Evolutionary conservation across 768 basidiomycete genomes (phyloP), one percentile per base, ranked within the genome.

Genomic region (Collybiopsis confluens): DNA sequence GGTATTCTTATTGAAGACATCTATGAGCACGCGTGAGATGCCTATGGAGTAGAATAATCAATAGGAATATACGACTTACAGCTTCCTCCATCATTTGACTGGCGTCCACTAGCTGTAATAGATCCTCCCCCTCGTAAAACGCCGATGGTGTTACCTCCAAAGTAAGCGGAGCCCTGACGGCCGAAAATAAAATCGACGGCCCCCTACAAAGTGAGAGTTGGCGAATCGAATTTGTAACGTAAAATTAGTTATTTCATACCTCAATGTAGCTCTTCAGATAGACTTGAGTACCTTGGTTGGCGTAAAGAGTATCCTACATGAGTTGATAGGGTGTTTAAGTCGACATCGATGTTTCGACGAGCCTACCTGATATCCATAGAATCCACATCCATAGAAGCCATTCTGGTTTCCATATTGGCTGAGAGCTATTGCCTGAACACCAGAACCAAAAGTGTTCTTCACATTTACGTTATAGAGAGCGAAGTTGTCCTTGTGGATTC

Each of bases 161-260:
- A 80, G 62, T 73, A 80, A 1, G 76, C 77, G 37, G 65, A 63
- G 4, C 73, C 74, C 36, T 43, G 49, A 33, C 71, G 73, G 11
- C 79, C 79, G 54, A 79, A 80, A 44, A 80, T 78, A 55, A 81
- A 81, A 56, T 81, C 78, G 1, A 67, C 67, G 0, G 76, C 77
- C 30, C 77, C 78, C 75, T 79, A 18, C 7, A n/a, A n/a, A n/a
- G n/a, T n/a, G n/a, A n/a, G n/a, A n/a, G n/a, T 18, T n/a, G 16
- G 35, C 35, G 35, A n/a, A n/a, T n/a, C n/a, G n/a, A n/a, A n/a
- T 5, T 33, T 5, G n/a, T n/a, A 42, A 9, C 45, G n/a, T n/a
- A n/a, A n/a, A n/a, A n/a, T n/a, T 11, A 4, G 8, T 18, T 15
- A 18, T 30, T 18, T 38, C 61, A 30, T 36, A 75, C 77, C 65